These are phyloP conservation scores for Anisodus tanguticus DNA, from an alignment of 257 asterid species.

Conservation along the genomic window DNA sequence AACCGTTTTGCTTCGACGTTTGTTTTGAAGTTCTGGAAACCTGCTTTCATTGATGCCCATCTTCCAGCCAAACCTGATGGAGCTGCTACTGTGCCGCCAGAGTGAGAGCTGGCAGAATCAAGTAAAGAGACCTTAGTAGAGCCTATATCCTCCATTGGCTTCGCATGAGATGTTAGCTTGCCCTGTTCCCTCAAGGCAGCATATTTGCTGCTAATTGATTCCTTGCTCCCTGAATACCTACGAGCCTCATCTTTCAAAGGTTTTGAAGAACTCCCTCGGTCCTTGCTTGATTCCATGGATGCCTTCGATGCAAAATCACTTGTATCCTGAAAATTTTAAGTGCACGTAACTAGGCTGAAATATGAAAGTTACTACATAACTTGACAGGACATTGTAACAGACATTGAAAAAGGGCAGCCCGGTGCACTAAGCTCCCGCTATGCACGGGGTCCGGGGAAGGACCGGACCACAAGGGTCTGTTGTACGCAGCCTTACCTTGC, in stretches of 20 bases:
- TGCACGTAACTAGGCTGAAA: slow-evolving; percentile 22
- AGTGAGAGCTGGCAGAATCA: slow-evolving; percentile 48
- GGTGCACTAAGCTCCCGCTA: too few species aligned
- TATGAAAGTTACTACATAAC: slow-evolving; percentile 3
- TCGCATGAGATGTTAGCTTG: slow-evolving; percentile 47
- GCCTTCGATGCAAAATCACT: slow-evolving; percentile 56
- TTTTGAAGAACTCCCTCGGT: slow-evolving; percentile 76
- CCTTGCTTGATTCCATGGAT: slow-evolving; percentile 48
- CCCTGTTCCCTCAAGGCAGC: slow-evolving; percentile 78
- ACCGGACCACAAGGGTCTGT: too few species aligned
- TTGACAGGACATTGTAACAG: slow-evolving; percentile 12
- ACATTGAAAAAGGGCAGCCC: too few species aligned
- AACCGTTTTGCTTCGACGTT: slow-evolving; percentile 78
- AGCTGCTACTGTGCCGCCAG: slow-evolving; percentile 36
- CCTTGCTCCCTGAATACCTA: slow-evolving; percentile 75
- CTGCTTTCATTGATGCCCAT: slow-evolving; percentile 97
- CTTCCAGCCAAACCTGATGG: slow-evolving; percentile 75
- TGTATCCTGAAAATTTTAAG: slow-evolving; percentile 49
- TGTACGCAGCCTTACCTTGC: too few species aligned
- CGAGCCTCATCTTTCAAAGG: slow-evolving; percentile 56
- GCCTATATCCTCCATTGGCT: slow-evolving; percentile 55
- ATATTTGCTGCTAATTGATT: slow-evolving; percentile 84
- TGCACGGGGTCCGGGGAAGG: too few species aligned
- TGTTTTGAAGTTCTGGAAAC: slow-evolving; percentile 75
- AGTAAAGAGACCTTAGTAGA: slow-evolving; percentile 89